Base-by-base conservation (phyloP, 2,329 filamentous ascomycete species). In the Beauveria asiatica region DNA sequence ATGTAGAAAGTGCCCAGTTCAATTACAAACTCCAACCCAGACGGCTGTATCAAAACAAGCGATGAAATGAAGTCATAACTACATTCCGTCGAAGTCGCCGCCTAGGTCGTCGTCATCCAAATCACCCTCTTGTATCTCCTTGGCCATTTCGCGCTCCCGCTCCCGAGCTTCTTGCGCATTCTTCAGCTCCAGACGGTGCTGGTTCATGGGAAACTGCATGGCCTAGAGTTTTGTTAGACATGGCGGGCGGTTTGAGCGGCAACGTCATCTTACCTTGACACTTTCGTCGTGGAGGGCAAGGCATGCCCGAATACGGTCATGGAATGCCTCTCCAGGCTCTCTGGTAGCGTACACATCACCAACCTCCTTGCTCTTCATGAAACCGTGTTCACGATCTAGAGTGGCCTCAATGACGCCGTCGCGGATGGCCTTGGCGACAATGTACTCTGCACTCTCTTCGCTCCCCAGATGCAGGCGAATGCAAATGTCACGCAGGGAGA, bases 191-290 rank as follows among this genome's bases (percentile, higher is more conserved):
- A 97, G 81, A 19, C 94, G 86, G 76, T 99, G 94, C 75, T 97
- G 94, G 79, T 99, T 97, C 93, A 97, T 97, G 2, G 94, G 94
- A 77, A 97, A 99, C 59, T 94, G 86, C 94, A 99, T 99, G 27
- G 94, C 93, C 90, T 93, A 58, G 45, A 27, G 27, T 25, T 21
- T 19, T 8, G 16, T 68, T 62, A 70, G 69, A 56, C 64, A 60
- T 27, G 6, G 23, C 21, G 57, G 21, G 7, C n/a, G 27, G n/a
- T 10, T 27, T n/a, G 21, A 27, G 10, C 1, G 30, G 11, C 3
- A 50, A 23, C 42, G 50, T 53, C 46, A 62, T 64, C 78, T 70
- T 81, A 92, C 90, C 89, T 96, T 97, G 70, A 99, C 92, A 71
- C 93, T 97, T 79, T 99, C 94, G 69, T 99, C 94, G 70, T 97